Base-by-base conservation (phyloP, 2,329 filamentous ascomycete genomes). In the Alternaria longipes region DNA sequence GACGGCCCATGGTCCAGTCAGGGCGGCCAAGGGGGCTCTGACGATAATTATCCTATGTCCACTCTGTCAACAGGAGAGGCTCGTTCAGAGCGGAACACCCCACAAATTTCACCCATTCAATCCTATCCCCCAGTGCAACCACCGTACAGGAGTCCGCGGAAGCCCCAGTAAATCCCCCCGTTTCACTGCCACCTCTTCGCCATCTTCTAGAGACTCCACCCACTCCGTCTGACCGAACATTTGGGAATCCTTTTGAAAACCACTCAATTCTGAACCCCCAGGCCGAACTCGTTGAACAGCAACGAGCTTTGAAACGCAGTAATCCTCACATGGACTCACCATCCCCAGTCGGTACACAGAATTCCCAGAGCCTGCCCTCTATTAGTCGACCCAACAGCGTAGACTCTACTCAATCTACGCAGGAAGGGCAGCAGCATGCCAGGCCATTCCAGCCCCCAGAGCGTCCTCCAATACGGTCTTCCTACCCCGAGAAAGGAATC, bases 401-500 rank as follows among this genome's bases (percentile, higher is more conserved):
- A 2, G 75, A 77, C 47, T 77, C 74, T 3, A 71, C 65, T 0
- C 69, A 72, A 34, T 77, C 74, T 5, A 70, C 65, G 0, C 69
- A 70, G 24, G 72, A 70, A 8, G 74, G 75, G 1, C 63, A 63
- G 12, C 59, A 64, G 11, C 59, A 66, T n/a, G 64, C 56, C 16
- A 70, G 70, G 57, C 69, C 56, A 18, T 77, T 71, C 57, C 73
- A 66, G 40, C 71, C 68, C 5, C 71, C 71, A 30, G 66, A 68
- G 40, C 68, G 67, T 28, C 71, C 70, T 38, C 63, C 69, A 45
- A 50, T 78, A 56, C 80, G 86, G 64, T 83, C 84, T 34, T 83
- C 87, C n/a, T 71, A 88, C 62, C 88, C 85, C 11, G 86, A 88
- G 1, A 82, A 83, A 64, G 89, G 83, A 40, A 79, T 80, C 58